Percentiles rank a stretch among this genome's conserved stretches.
Evolutionary conservation across 805 yeast genomes (phyloP).

Genomic region (Saccharomycopsis lassenensis): DNA sequence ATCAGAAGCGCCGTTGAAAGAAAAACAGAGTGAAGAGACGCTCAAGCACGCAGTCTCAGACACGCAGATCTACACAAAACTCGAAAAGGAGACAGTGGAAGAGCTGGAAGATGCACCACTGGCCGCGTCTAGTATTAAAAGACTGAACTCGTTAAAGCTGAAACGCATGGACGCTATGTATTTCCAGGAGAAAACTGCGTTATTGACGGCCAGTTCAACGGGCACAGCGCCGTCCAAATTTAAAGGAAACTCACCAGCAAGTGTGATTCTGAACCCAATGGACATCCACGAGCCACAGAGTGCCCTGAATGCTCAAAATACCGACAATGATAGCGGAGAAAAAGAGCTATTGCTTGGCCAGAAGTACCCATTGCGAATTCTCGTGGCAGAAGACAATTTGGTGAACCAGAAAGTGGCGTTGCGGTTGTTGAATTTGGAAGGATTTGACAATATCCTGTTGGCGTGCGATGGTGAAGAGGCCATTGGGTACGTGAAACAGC

Average conservation of each 20-base stretch:
- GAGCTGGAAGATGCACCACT: no score
- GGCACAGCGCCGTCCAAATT: conserved; percentile 15
- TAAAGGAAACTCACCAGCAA: conserved; percentile 5
- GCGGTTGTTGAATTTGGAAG: conserved; percentile 81
- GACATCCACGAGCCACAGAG: not conserved
- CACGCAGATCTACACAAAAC: no score
- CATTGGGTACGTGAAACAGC: conserved; percentile 47
- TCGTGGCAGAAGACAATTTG: conserved; percentile 89
- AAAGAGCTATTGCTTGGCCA: conserved; percentile 21
- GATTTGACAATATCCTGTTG: conserved; percentile 55
- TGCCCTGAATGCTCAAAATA: conserved; percentile 2
- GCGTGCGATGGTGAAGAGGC: conserved; percentile 94
- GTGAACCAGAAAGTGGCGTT: conserved; percentile 92
- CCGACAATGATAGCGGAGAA: conserved; percentile 4
- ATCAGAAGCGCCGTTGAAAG: no score
- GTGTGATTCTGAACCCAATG: conserved; percentile 10
- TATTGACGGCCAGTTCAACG: conserved; percentile 13
- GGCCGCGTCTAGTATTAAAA: no score
- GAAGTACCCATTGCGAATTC: conserved; percentile 31
- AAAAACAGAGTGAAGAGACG: no score
- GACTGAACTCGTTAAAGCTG: no score
- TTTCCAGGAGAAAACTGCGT: conserved; percentile 10
- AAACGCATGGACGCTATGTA: conserved; percentile 8
- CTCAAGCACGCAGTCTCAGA: no score
- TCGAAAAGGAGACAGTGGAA: no score